Evolutionary conservation across 495 filamentous ascomycete genomes (phyloP).

Genomic region (Hyphodiscus hymeniophilus): DNA sequence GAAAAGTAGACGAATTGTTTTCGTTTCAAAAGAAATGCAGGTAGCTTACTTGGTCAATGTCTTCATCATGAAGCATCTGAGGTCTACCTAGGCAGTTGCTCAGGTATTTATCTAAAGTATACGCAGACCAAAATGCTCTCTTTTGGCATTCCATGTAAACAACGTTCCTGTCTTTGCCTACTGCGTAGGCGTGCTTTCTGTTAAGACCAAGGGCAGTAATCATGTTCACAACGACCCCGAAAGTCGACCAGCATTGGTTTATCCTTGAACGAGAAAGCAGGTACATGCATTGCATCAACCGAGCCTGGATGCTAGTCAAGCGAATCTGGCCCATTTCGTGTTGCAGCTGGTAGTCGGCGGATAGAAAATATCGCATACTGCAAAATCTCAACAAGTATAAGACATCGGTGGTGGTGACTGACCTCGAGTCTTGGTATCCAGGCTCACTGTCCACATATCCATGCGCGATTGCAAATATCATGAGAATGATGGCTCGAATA

Average conservation of each 20-base stretch:
- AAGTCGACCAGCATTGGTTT: slow-evolving; percentile 33
- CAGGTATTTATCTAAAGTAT: slow-evolving; percentile 49
- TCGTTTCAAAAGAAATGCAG: slow-evolving; percentile 25
- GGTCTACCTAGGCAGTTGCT: slow-evolving; percentile 47
- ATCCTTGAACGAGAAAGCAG: slow-evolving; percentile 31
- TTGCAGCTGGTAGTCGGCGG: slow-evolving; percentile 27
- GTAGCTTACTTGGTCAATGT: slow-evolving; percentile 45
- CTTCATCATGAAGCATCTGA: slow-evolving; percentile 40
- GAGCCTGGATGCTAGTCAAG: slow-evolving; percentile 30
- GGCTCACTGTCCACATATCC: slow-evolving; percentile 1
- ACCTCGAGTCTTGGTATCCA: slow-evolving; percentile 26
- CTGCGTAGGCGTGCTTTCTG: slow-evolving; percentile 19
- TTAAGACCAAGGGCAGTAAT: slow-evolving; percentile 29
- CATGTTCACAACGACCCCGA: slow-evolving; percentile 32
- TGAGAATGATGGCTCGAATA: too few species aligned
- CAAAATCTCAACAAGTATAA: slow-evolving; percentile 17
- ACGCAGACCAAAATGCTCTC: slow-evolving; percentile 50
- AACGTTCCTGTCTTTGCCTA: slow-evolving; percentile 23
- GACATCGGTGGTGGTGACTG: slow-evolving; percentile 25
- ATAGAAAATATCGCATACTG: slow-evolving; percentile 28
- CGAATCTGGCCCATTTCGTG: slow-evolving; percentile 26
- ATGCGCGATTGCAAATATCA: slow-evolving; percentile 26
- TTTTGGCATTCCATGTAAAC: slow-evolving; percentile 31
- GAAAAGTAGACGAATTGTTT: too few species aligned
- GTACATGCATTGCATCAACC: slow-evolving; percentile 32